A percentile compares a stretch with the other conserved stretches of the same genome.
Conservation (phyloP, 2,329 filamentous ascomycete genomes). For the Byssothecium circinans region DNA sequence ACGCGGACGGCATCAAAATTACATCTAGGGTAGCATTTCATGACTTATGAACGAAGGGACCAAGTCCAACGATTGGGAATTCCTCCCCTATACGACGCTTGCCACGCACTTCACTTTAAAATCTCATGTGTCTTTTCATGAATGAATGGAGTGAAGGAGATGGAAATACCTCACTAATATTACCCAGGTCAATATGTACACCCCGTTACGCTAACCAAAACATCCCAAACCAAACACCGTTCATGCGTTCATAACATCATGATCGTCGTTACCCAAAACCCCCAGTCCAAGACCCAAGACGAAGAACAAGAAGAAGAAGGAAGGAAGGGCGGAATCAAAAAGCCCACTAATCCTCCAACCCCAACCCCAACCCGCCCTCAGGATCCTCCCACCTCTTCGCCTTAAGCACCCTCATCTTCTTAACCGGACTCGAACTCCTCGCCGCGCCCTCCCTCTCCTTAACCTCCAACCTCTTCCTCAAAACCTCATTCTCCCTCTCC, state of each 20-base stretch:
- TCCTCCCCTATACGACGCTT: constrained; percentile 33
- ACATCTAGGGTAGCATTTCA: constrained; percentile 37
- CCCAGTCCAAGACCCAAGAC: background rate
- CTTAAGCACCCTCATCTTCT: constrained; percentile 55
- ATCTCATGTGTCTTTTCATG: too few relatives aligned
- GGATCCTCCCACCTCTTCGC: constrained; percentile 51
- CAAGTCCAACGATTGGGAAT: constrained; percentile 37
- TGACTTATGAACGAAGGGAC: constrained; percentile 36
- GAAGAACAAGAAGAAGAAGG: background rate
- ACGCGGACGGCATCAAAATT: constrained; percentile 10
- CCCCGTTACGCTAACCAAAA: background rate
- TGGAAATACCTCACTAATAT: background rate
- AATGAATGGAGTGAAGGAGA: too few relatives aligned
- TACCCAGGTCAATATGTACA: background rate
- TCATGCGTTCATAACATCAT: constrained; percentile 5
- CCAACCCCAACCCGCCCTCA: constrained; percentile 21
- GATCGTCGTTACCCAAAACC: background rate
- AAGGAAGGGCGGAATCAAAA: background rate
- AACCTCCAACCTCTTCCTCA: constrained; percentile 43
- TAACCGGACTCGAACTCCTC: constrained; percentile 47
- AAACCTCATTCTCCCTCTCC: constrained; percentile 48
- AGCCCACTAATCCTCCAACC: constrained; percentile 13
- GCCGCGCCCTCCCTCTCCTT: constrained; percentile 45
- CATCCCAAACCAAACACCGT: constrained; percentile 5
- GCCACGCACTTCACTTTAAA: too few relatives aligned